Evolutionary conservation across 768 basidiomycete genomes (phyloP).

Genomic region (Tephrocybe sp.): DNA sequence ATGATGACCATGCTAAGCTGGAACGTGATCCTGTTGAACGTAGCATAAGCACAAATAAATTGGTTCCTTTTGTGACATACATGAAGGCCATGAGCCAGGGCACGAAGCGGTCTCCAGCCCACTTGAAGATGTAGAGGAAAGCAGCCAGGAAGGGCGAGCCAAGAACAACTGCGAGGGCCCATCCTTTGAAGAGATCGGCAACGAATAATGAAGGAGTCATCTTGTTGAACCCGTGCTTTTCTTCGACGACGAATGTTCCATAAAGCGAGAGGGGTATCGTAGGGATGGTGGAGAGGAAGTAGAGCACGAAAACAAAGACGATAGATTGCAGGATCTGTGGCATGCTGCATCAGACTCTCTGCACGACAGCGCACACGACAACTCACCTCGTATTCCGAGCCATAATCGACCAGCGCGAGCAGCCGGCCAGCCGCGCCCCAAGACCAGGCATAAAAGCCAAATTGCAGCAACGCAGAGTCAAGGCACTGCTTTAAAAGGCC

Average conservation of each 20-base stretch:
- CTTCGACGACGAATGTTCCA: constrained; percentile 91
- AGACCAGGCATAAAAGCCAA: constrained; percentile 79
- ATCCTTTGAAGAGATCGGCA: constrained; percentile 78
- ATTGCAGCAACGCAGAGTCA: constrained; percentile 70
- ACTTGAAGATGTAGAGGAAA: constrained; percentile 88
- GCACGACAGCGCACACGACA: background rate
- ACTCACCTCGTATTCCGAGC: constrained; percentile 71
- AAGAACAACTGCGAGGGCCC: constrained; percentile 66
- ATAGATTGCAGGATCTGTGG: constrained; percentile 87
- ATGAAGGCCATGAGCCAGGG: constrained; percentile 93
- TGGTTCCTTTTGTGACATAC: constrained; percentile 42
- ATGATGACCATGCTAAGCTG: constrained; percentile 82
- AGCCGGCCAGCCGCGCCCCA: constrained; percentile 67
- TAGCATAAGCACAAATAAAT: background rate
- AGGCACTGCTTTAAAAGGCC: constrained; percentile 72
- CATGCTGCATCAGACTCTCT: constrained; percentile 3
- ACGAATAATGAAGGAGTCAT: constrained; percentile 77
- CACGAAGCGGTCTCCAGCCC: constrained; percentile 92
- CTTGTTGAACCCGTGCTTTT: constrained; percentile 97
- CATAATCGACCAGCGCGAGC: constrained; percentile 58
- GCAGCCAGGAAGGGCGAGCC: constrained; percentile 85
- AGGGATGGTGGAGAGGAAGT: constrained; percentile 64
- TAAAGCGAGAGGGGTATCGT: constrained; percentile 78
- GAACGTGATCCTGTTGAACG: constrained; percentile 62
- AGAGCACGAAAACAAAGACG: constrained; percentile 68